These are phyloP conservation scores for Suillus variegatus DNA, from an alignment of 768 basidiomycete genomes.

Conservation along the genomic window DNA sequence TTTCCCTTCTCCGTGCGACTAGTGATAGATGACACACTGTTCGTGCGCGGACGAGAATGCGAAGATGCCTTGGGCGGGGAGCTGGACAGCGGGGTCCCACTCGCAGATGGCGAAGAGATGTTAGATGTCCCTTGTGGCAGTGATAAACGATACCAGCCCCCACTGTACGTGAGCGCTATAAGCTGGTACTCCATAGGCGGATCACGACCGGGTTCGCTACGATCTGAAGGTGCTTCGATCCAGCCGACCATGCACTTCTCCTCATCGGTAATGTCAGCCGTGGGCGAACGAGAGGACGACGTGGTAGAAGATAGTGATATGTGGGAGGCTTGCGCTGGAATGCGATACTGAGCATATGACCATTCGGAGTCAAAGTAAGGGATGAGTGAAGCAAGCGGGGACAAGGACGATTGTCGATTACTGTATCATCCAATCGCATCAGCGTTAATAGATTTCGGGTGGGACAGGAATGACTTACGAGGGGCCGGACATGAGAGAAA, in stretches of 20 bases:
- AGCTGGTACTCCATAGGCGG: constrained; percentile 65
- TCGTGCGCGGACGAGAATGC: constrained; percentile 45
- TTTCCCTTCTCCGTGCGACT: constrained; percentile 54
- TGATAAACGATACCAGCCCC: constrained; percentile 90
- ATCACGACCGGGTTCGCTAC: constrained; percentile 27
- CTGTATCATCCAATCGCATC: constrained; percentile 37
- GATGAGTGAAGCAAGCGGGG: constrained; percentile 75
- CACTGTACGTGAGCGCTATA: constrained; percentile 81
- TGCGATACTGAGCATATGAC: constrained; percentile 92
- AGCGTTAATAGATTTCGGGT: constrained; percentile 7
- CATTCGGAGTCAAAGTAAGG: constrained; percentile 95
- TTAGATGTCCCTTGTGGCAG: constrained; percentile 44
- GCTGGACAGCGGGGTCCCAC: constrained; percentile 23
- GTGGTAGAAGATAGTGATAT: constrained; percentile 75
- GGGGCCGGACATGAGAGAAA: constrained; percentile 68
- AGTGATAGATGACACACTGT: constrained; percentile 55
- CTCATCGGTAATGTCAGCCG: constrained; percentile 69
- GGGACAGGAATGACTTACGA: constrained; percentile 49
- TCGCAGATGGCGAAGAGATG: constrained; percentile 15
- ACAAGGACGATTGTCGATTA: constrained; percentile 84
- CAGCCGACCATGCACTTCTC: constrained; percentile 89
- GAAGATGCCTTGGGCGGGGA: constrained; percentile 49
- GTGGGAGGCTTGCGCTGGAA: constrained; percentile 83
- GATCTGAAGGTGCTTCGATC: constrained; percentile 55
- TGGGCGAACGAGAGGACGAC: constrained; percentile 54